phyloP scores from a whole-genome alignment of 176 grass and related monocot genomes.

The Bothriochloa decipiens region DNA sequence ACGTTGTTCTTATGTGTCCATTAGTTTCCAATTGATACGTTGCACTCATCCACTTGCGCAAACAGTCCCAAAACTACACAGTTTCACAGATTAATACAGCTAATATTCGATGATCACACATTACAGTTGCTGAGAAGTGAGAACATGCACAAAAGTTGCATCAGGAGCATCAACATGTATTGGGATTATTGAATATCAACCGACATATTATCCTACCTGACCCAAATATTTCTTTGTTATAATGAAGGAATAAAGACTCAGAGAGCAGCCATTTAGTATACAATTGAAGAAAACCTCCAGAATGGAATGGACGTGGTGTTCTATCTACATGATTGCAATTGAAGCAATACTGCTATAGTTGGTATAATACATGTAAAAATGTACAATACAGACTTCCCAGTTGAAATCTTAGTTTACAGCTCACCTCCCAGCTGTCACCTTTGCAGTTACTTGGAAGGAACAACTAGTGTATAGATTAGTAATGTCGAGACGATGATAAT shows the following conservation, averaged over 20 bases:
- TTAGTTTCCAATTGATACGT: constrained; percentile 4
- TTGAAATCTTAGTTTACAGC: constrained; percentile 25
- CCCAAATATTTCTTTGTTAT: constrained; percentile 7
- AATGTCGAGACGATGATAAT: constrained; percentile 77
- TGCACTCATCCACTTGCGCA: constrained; percentile 44
- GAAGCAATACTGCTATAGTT: constrained; percentile 42
- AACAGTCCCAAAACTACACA: constrained; percentile 35
- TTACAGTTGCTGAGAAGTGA: constrained; percentile 10
- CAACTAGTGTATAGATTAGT: constrained; percentile 75
- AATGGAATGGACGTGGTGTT: neutral
- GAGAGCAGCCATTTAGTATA: neutral
- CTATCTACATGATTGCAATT: constrained; percentile 23
- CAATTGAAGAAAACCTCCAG: constrained; percentile 9
- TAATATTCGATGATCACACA: neutral
- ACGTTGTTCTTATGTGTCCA: constrained; percentile 42
- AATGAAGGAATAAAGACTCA: neutral
- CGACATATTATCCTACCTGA: constrained; percentile 23
- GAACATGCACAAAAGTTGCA: neutral
- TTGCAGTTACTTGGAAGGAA: constrained; percentile 66
- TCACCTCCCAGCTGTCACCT: constrained; percentile 37
- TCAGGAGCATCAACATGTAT: neutral
- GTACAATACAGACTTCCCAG: constrained; percentile 46
- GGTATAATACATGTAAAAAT: constrained; percentile 17
- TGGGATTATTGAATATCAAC: constrained; percentile 1
- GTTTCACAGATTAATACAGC: constrained; percentile 7